Evolutionary conservation across 352 stramenopile genomes (phyloP), one percentile per base, ranked within the genome.

Genomic region (Phytopythium cucurbitacearum): DNA sequence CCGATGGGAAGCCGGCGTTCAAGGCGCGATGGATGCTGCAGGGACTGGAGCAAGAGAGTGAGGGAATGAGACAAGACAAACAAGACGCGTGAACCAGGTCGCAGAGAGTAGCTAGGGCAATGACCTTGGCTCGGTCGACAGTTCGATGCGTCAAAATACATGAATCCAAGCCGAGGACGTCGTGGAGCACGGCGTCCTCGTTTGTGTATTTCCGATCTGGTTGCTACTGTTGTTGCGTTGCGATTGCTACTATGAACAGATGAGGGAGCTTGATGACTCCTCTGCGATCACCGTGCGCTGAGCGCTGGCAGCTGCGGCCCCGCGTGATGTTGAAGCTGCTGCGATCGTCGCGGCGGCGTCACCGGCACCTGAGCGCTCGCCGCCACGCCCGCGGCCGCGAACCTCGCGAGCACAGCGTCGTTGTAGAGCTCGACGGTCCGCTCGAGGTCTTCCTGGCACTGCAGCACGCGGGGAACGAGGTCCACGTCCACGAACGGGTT

Each of bases 401-500:
- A 53, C 41, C 36, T 59, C 51, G 67, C 67, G n/a, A 76, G 53
- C 32, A 76, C 41, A 10, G 67, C 59, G 55, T 76, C 67, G 49
- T 76, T 76, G 47, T 73, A 76, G 48, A 71, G 57, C 13, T 61
- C 56, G 4, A 76, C 51, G n/a, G 56, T 58, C 16, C 60, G 61
- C 34, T 69, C 64, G 13, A 76, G 48, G 52, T 76, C 67, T 46
- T 76, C 67, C 51, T 69, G 60, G 42, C 64, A 73, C 56, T 76
- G 67, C 60, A 76, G 64, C 5, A 64, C 67, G 39, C 64, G 67
- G 37, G 67, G 67, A 36, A 76, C 62, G 51, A 76, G 65, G 28
- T 76, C 67, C 1, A 56, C 49, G 34, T 73, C 53, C 2, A 56
- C 64, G 51, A 76, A 76, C n/a, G 67, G 67, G 36, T 71, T 73